phyloP scores from a whole-genome alignment of 140 eudicot species.

The Oenanthe javanica region DNA sequence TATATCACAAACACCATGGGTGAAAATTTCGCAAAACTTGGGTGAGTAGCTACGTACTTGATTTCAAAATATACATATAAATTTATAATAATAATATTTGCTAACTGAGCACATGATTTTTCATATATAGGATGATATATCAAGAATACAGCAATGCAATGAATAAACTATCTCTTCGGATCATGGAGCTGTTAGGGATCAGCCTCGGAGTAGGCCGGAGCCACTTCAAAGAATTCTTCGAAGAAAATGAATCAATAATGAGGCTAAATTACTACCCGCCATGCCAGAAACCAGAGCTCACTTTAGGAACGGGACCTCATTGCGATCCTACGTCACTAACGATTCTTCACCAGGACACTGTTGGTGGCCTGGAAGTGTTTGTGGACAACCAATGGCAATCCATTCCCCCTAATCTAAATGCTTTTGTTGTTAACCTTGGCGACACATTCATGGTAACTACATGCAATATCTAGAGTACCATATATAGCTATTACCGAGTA shows the following conservation, averaged over 20 bases:
- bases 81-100: not conserved
- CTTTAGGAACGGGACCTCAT: slow-evolving; percentile 70
- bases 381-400: slow-evolving; percentile 57
- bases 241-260: slow-evolving; percentile 55
- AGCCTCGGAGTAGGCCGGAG: slow-evolving; percentile 44
- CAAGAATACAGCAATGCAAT: slow-evolving; percentile 54
- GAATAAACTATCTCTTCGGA: slow-evolving; percentile 42
- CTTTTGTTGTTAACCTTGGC: slow-evolving; percentile 60
- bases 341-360: slow-evolving; percentile 58
- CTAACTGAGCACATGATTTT: not conserved
- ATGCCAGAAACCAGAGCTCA: slow-evolving; percentile 50
- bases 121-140: slow-evolving; percentile 32
- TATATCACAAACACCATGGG: slow-evolving; percentile 45
- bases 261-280: slow-evolving; percentile 58
- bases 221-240: slow-evolving; percentile 31
- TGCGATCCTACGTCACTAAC: slow-evolving; percentile 65
- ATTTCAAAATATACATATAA: not conserved
- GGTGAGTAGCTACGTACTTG: slow-evolving; percentile 20
- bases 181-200: slow-evolving; percentile 54
- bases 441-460: slow-evolving; percentile 64
- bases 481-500: too few species aligned
- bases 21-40: slow-evolving; percentile 31
- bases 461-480: not conserved
- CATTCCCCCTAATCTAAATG: slow-evolving; percentile 35
- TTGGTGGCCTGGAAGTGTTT: slow-evolving; percentile 60